Evolutionary conservation across 805 yeast species (phyloP).

Genomic region (Diddensiella santjacobensis): DNA sequence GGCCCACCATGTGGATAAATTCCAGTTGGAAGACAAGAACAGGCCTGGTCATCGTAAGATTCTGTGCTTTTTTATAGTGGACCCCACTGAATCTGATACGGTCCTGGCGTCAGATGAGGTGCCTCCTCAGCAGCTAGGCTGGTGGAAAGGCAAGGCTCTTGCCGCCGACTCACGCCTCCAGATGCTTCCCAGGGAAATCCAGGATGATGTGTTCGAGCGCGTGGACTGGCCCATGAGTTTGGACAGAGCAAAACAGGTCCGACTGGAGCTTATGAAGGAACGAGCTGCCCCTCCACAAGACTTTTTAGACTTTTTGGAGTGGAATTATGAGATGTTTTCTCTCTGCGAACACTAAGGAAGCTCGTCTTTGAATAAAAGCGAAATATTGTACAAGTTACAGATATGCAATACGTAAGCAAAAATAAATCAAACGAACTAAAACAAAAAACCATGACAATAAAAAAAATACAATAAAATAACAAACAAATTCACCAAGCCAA

Average conservation of each 20-base stretch:
- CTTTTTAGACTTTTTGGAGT: constrained; percentile 18
- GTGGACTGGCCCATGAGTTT: constrained; percentile 25
- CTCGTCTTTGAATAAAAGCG: too few relatives aligned
- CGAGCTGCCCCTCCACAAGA: constrained; percentile 21
- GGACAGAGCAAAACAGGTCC: constrained; percentile 30
- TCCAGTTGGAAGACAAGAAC: constrained; percentile 36
- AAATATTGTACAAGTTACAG: neutral
- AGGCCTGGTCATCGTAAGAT: constrained; percentile 40
- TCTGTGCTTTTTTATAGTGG: constrained; percentile 38
- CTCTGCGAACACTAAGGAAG: constrained; percentile 39
- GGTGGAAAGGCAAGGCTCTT: constrained; percentile 34
- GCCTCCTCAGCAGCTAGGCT: constrained; percentile 39
- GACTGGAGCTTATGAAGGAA: constrained; percentile 37
- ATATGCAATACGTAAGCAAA: neutral
- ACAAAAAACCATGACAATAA: neutral
- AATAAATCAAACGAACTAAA: neutral
- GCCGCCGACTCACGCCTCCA: constrained; percentile 1
- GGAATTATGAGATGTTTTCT: constrained; percentile 22
- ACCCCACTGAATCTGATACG: constrained; percentile 32
- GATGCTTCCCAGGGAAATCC: constrained; percentile 15
- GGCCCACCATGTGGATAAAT: constrained; percentile 41
- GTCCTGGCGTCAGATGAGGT: constrained; percentile 34
- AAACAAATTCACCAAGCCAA: neutral
- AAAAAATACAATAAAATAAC: neutral
- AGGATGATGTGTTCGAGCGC: constrained; percentile 1